Conservation (phyloP, 1,139 yeast genomes). For the Yarrowia galli region DNA sequence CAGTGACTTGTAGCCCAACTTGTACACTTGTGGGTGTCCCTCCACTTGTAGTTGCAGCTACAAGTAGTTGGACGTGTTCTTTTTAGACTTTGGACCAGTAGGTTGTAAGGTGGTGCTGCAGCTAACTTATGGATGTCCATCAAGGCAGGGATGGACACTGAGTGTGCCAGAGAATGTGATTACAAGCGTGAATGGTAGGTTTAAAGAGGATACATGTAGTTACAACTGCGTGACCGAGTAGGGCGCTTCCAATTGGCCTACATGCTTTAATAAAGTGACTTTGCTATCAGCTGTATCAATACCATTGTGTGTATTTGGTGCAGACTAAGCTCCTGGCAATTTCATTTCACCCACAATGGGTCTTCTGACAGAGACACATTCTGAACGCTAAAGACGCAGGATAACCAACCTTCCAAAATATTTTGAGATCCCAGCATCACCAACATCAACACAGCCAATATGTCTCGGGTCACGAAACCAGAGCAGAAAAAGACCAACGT, state of each 20-base stretch:
- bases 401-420: slow-evolving; percentile 11
- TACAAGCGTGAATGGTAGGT: too few relatives aligned
- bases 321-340: background rate
- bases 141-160: slow-evolving; percentile 13
- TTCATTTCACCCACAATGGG: background rate
- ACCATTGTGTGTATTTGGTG: too few relatives aligned
- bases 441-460: background rate
- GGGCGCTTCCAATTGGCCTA: too few relatives aligned
- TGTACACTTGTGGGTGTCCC: background rate
- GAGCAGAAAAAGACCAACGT: slow-evolving; percentile 36
- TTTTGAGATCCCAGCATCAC: slow-evolving; percentile 2
- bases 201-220: too few relatives aligned
- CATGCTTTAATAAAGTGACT: background rate
- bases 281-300: too few relatives aligned
- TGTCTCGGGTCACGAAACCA: slow-evolving; percentile 40
- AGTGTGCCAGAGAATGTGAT: slow-evolving; percentile 6
- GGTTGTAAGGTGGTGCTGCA: slow-evolving; percentile 12
- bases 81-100: slow-evolving; percentile 11
- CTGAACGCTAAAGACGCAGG: slow-evolving; percentile 18
- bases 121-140: background rate
- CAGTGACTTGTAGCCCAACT: background rate
- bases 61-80: slow-evolving; percentile 30
- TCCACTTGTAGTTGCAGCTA: slow-evolving; percentile 1
- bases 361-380: background rate
- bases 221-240: too few relatives aligned